These are phyloP conservation scores for Podaxis pistillaris DNA, from an alignment of 768 basidiomycete species.

Conservation along the genomic window DNA sequence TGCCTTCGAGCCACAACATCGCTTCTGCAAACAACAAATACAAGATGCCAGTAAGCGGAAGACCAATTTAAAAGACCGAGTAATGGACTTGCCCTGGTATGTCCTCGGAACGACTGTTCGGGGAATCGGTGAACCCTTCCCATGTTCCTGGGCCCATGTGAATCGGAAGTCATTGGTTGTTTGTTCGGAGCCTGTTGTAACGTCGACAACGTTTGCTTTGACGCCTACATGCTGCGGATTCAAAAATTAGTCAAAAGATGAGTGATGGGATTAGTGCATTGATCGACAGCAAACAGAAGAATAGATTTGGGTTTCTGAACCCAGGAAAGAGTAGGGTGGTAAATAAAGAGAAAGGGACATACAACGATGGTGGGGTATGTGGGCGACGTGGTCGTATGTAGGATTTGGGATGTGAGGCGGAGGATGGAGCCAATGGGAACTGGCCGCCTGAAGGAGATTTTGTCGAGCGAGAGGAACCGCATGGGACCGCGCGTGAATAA, in stretches of 20 bases:
- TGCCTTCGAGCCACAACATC: slow-evolving; percentile 84
- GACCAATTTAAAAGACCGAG: not conserved
- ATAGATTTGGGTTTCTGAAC: not conserved
- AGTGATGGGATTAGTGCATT: not conserved
- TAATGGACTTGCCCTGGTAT: slow-evolving; percentile 52
- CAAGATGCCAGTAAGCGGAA: not conserved
- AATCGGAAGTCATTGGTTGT: slow-evolving; percentile 78
- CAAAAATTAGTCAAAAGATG: not conserved
- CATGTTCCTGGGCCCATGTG: slow-evolving; percentile 57
- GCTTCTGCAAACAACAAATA: slow-evolving; percentile 50
- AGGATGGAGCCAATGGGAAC: slow-evolving; percentile 86
- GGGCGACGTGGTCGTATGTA: slow-evolving; percentile 53
- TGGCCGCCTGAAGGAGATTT: slow-evolving; percentile 75
- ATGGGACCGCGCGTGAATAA: slow-evolving; percentile 67
- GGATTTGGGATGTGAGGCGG: slow-evolving; percentile 65
- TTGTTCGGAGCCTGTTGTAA: slow-evolving; percentile 59
- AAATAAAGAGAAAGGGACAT: slow-evolving; percentile 25
- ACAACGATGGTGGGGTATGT: slow-evolving; percentile 61
- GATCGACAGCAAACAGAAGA: not conserved
- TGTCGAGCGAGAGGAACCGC: slow-evolving; percentile 75
- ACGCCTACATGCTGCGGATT: slow-evolving; percentile 62
- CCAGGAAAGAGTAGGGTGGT: not conserved
- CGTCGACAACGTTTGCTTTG: slow-evolving; percentile 69
- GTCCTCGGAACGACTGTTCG: slow-evolving; percentile 64
- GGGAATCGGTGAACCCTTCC: slow-evolving; percentile 28